Evolutionary conservation across 192 early-diverging fungal species (phyloP).

Genomic region (Coemansia sp.): DNA sequence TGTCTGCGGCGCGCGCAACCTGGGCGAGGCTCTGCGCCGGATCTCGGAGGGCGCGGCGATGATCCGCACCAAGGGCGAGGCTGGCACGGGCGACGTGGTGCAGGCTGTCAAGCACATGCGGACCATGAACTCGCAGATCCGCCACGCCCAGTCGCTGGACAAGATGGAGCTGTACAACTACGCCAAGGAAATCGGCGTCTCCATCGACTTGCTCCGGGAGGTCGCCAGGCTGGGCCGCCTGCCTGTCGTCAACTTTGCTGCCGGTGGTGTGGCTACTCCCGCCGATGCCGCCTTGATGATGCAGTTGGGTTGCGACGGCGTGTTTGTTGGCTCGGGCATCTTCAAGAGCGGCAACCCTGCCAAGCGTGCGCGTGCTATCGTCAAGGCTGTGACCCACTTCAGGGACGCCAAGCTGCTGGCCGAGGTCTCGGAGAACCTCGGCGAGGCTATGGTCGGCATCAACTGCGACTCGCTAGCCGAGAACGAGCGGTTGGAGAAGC

Average conservation of each 20-base stretch:
- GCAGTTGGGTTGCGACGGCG: conserved; percentile 98
- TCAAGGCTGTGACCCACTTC: conserved; percentile 96
- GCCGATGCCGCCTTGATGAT: conserved; percentile 99
- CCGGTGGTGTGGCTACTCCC: conserved; percentile 95
- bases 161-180: conserved; percentile 92
- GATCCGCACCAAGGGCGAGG: conserved; percentile 99
- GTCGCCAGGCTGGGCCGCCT: conserved; percentile 78
- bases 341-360: conserved; percentile 94
- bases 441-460: conserved; percentile 98
- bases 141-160: conserved; percentile 77
- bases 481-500: conserved; percentile 50
- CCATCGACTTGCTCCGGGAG: conserved; percentile 88
- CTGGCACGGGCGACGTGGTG: conserved; percentile 97
- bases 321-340: conserved; percentile 97
- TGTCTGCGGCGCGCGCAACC: conserved; percentile 95
- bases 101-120: conserved; percentile 97
- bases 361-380: conserved; percentile 92
- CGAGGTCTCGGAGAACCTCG: conserved; percentile 85
- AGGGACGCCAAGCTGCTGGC: conserved; percentile 87
- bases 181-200: conserved; percentile 95
- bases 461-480: conserved; percentile 58
- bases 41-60: conserved; percentile 97
- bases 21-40: conserved; percentile 95
- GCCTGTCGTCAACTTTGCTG: conserved; percentile 98
- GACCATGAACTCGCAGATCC: conserved; percentile 84